Base-by-base conservation (phyloP, 129 eudicot species). In the Smallanthus sonchifolius region DNA sequence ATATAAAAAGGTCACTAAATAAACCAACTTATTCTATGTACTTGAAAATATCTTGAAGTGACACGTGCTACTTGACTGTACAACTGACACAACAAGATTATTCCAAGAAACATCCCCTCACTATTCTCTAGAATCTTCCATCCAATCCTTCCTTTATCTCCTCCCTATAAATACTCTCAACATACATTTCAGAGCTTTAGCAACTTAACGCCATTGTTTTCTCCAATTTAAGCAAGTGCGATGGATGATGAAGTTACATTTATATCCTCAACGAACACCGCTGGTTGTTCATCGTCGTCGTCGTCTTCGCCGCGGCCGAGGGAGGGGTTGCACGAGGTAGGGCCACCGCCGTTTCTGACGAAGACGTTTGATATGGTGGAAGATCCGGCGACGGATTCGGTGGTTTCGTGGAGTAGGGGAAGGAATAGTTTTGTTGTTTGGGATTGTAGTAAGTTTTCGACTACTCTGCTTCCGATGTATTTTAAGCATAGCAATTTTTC, bases 401-500 rank as follows among this genome's bases (percentile, higher is more conserved):
- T 93, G 76, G 91, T 93, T 16, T 93, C 98, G 10, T 93, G 96
- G 98, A 90, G 92, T 60, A 75, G 38, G 67, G 84, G 86, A 3
- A 61, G 82, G 71, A 90, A 93, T 44, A 93, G 96, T 77, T 93
- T 93, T 77, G 78, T 90, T 15, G 96, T 93, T 44, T 93, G 98
- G 98, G 98, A 90, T 79, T 81, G 87, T 48, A 78, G 86, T 56
- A 72, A 73, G 77, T 93, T 93, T 37, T 87, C 98, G 0, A 81
- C 89, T 5, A 71, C 81, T 70, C 64, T 93, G 80, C 91, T 93
- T 59, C 89, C 98, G 4, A 86, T 56, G 78, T 90, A 74, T 70
- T 93, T 93, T 76, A 93, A 93, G 83, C 98, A 92, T 77, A 73
- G 81, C 57, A 93, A 93, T 67, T 92, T 93, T 76, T 93, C 98